Evolutionary conservation across 2,329 filamentous ascomycete genomes (phyloP).

Genomic region (Aureobasidium sp.): DNA sequence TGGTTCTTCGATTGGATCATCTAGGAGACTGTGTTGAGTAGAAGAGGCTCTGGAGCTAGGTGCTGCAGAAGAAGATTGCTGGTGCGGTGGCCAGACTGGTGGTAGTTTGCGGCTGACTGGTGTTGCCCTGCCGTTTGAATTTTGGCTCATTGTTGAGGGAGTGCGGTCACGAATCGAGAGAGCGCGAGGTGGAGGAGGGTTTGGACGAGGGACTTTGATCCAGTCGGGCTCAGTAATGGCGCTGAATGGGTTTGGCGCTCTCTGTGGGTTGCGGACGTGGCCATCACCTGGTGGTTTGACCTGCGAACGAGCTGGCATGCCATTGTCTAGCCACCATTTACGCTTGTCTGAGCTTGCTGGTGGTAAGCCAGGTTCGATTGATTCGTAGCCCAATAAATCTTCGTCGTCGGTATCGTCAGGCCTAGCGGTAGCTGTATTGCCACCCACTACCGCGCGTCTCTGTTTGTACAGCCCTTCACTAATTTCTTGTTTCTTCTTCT

Average conservation of each 20-base stretch:
- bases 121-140: constrained; percentile 7
- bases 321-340: constrained; percentile 61
- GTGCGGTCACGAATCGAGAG: constrained; percentile 19
- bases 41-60: neutral
- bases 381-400: constrained; percentile 72
- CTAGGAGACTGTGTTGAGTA: neutral
- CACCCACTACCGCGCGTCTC: constrained; percentile 60
- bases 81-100: constrained; percentile 13
- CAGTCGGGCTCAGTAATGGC: constrained; percentile 73
- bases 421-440: constrained; percentile 50
- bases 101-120: constrained; percentile 4
- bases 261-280: constrained; percentile 62
- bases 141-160: constrained; percentile 8
- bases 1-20: neutral
- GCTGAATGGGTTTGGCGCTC: constrained; percentile 75
- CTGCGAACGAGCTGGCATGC: constrained; percentile 66
- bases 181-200: constrained; percentile 20
- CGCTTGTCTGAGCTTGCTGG: constrained; percentile 55
- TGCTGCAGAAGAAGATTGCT: neutral
- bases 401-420: constrained; percentile 65
- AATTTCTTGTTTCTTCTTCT: constrained; percentile 63
- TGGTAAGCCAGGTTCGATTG: constrained; percentile 69
- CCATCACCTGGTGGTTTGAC: constrained; percentile 58
- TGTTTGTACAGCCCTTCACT: constrained; percentile 66
- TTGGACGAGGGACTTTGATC: constrained; percentile 49